Conservation (phyloP, 169 alveolate genomes). For the Theileria luwenshuni region DNA sequence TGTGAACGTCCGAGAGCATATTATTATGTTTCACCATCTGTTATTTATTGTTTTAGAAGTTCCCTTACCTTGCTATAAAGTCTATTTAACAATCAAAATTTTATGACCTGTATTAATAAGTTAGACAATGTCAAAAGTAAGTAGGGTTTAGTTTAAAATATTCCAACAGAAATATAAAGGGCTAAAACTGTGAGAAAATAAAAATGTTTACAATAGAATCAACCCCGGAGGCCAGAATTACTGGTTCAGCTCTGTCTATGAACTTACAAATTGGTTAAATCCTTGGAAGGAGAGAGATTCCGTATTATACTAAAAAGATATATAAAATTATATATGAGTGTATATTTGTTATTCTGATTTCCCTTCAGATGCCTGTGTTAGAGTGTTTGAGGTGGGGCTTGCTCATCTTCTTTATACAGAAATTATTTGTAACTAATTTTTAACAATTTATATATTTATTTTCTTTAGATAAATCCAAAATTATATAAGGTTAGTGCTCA, state of each 20-base stretch:
- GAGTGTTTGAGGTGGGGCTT: slow-evolving; percentile 8
- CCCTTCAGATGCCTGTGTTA: neutral
- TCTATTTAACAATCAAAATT: slow-evolving; percentile 28
- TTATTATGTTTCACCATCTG: slow-evolving; percentile 92
- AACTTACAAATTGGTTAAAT: neutral
- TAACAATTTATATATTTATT: slow-evolving; percentile 13
- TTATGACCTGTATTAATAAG: neutral
- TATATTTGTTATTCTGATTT: slow-evolving; percentile 17
- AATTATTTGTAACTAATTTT: slow-evolving; percentile 12
- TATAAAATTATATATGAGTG: slow-evolving; percentile 10
- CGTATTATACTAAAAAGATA: slow-evolving; percentile 16
- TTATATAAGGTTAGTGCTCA: slow-evolving; percentile 16
- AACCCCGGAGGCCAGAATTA: slow-evolving; percentile 7
- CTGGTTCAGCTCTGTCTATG: slow-evolving; percentile 6
- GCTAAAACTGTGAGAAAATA: no score
- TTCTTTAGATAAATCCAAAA: neutral
- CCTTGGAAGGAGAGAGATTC: no score
- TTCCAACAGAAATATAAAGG: neutral
- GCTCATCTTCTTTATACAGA: neutral
- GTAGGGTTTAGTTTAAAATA: neutral
- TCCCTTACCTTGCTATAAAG: slow-evolving; percentile 52
- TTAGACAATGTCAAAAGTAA: slow-evolving; percentile 12
- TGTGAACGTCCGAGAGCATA: slow-evolving; percentile 96
- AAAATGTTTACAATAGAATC: neutral
- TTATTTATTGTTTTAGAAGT: neutral